Conservation (phyloP, 345 rosid species). For the Crucihimalaya himalaica region DNA sequence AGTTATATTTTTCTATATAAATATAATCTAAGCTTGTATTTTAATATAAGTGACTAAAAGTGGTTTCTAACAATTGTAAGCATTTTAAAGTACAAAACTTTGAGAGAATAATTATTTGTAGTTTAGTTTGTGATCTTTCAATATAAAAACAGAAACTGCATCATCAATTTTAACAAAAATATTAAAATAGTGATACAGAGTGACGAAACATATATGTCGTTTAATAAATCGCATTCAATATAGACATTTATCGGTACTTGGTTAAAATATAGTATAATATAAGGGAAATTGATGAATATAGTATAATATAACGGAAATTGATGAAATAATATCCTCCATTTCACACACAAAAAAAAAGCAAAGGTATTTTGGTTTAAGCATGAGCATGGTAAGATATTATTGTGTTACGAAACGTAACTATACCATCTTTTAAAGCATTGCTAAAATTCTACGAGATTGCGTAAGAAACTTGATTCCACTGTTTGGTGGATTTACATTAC, state of each 20-base stretch:
- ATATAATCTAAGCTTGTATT: neutral
- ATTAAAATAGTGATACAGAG: neutral
- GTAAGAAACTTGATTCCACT: constrained; percentile 7
- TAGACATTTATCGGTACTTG: neutral
- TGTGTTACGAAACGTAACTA: neutral
- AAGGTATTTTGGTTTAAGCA: neutral
- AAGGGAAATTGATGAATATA: neutral
- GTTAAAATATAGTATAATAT: neutral
- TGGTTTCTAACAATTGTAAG: too few relatives aligned
- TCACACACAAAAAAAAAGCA: neutral
- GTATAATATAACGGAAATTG: neutral
- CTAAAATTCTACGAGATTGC: neutral
- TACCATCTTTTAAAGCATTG: neutral
- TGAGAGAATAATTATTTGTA: neutral
- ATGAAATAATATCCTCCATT: too few relatives aligned
- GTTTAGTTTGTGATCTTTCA: neutral
- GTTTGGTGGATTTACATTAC: neutral
- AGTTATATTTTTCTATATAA: neutral
- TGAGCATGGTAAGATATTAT: neutral
- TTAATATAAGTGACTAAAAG: neutral
- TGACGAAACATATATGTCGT: neutral
- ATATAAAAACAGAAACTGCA: neutral
- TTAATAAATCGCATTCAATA: neutral
- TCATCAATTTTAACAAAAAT: neutral
- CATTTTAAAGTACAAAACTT: neutral